Percentiles rank a stretch among this genome's conserved stretches.
phyloP scores from a whole-genome alignment of 345 rosid genomes.

The rapeseed (Brassica napus) region DNA sequence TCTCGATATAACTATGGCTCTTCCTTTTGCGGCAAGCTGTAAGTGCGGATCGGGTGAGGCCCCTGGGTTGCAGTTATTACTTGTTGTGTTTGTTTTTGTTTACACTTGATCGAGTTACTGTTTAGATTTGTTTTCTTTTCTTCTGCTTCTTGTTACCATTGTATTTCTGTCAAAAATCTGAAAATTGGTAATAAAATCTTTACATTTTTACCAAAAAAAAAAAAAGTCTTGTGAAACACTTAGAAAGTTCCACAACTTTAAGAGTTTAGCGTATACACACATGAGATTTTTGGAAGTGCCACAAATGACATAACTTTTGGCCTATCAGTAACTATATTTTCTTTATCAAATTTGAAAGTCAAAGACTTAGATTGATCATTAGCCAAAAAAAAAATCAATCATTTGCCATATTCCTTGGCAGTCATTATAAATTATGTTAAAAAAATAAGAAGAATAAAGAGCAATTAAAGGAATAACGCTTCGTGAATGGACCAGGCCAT shows the following conservation, averaged over 20 bases:
- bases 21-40: no score
- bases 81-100: no score
- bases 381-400: background rate
- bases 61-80: no score
- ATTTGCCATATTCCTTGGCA: background rate
- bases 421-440: background rate
- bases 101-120: no score
- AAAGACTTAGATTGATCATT: background rate
- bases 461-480: background rate
- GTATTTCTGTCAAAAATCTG: no score
- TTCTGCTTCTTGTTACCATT: no score
- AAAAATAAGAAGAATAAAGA: background rate
- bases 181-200: no score
- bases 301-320: background rate
- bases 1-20: no score
- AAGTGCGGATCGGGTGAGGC: no score
- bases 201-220: no score
- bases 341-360: background rate
- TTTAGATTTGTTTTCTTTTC: no score
- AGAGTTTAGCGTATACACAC: background rate
- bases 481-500: no score
- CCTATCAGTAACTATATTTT: background rate
- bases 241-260: background rate
- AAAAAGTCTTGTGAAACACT: background rate
- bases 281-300: background rate